These are phyloP conservation scores for Calvatia gigantea DNA, from an alignment of 768 basidiomycete species.

Conservation along the genomic window DNA sequence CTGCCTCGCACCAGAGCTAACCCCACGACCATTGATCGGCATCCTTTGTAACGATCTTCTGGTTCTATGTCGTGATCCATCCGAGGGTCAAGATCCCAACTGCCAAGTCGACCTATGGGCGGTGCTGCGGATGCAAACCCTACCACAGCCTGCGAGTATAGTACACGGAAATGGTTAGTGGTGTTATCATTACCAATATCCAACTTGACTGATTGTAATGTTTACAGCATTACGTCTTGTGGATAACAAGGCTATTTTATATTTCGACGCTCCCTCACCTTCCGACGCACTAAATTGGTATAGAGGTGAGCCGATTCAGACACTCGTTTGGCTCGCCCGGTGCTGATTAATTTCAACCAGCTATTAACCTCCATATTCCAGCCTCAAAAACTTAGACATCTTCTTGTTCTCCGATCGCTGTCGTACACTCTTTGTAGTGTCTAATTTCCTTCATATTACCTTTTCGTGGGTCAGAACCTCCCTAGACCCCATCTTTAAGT, in stretches of 20 bases:
- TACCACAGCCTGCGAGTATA: slow-evolving; percentile 86
- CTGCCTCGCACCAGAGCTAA: slow-evolving; percentile 83
- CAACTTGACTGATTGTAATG: slow-evolving; percentile 3
- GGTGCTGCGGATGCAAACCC: slow-evolving; percentile 91
- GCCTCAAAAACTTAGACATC: slow-evolving; percentile 66
- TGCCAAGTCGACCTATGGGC: slow-evolving; percentile 92
- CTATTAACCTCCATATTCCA: slow-evolving; percentile 87
- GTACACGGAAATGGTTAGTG: slow-evolving; percentile 76
- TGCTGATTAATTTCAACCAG: slow-evolving; percentile 31
- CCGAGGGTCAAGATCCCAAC: slow-evolving; percentile 71
- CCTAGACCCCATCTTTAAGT: slow-evolving; percentile 17
- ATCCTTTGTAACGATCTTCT: slow-evolving; percentile 92
- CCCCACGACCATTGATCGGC: slow-evolving; percentile 73
- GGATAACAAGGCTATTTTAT: slow-evolving; percentile 88
- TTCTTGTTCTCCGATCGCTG: too few species aligned
- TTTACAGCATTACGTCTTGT: slow-evolving; percentile 74
- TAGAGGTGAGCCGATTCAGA: slow-evolving; percentile 53
- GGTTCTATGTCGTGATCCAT: slow-evolving; percentile 86
- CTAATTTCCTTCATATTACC: neutral
- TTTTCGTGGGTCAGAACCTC: slow-evolving; percentile 2
- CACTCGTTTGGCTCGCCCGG: neutral
- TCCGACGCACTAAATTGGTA: slow-evolving; percentile 89
- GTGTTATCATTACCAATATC: slow-evolving; percentile 2
- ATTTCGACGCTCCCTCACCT: slow-evolving; percentile 81
- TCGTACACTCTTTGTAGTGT: neutral